These are phyloP conservation scores for Rhizophora mangle DNA, from an alignment of 345 rosid genomes.

Conservation along the genomic window DNA sequence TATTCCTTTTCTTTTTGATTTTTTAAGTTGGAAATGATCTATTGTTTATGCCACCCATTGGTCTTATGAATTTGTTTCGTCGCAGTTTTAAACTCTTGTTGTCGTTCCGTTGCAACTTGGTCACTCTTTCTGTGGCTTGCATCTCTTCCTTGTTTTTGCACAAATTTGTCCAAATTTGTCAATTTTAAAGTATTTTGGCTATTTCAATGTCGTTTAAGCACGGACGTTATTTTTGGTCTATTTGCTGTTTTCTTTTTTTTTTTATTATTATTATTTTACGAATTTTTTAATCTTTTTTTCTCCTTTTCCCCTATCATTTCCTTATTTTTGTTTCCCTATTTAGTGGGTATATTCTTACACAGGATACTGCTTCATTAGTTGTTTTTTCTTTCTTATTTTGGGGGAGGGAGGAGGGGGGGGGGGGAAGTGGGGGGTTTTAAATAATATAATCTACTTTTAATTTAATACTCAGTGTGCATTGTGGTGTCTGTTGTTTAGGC, in stretches of 20 bases:
- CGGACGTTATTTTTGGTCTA: not conserved
- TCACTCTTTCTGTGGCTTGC: not conserved
- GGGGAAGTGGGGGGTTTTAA: not conserved
- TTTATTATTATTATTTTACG: too few species aligned
- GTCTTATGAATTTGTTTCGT: not conserved
- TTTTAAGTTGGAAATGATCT: not conserved
- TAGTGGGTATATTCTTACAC: slow-evolving; percentile 1
- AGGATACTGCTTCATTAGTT: slow-evolving; percentile 4
- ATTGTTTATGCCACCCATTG: not conserved
- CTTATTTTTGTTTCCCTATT: not conserved
- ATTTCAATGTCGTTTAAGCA: not conserved
- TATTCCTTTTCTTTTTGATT: not conserved
- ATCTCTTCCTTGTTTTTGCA: slow-evolving; percentile 2
- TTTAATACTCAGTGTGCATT: slow-evolving; percentile 4
- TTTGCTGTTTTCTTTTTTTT: not conserved
- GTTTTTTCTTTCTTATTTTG: too few species aligned
- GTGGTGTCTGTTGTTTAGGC: slow-evolving; percentile 24
- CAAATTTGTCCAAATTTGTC: not conserved
- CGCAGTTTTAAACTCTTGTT: not conserved
- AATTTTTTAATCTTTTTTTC: not conserved
- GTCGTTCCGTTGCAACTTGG: not conserved
- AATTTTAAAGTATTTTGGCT: not conserved
- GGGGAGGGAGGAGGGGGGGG: too few species aligned
- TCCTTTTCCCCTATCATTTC: not conserved
- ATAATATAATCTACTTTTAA: slow-evolving; percentile 13